phyloP scores from a whole-genome alignment of 805 yeast genomes.

The Suhomyces sp. region DNA sequence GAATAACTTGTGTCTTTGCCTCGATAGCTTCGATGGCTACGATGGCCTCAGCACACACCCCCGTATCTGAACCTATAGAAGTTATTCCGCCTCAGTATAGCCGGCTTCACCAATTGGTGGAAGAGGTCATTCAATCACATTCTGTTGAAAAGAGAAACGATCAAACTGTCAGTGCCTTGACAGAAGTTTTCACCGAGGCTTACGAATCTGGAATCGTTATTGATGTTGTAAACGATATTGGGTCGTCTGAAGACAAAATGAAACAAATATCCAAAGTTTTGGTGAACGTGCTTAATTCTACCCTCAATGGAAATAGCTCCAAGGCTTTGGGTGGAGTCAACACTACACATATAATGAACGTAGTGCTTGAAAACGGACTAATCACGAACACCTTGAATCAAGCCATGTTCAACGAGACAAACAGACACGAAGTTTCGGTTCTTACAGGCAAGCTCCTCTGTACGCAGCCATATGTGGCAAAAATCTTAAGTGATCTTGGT shows the following conservation, averaged over 20 bases:
- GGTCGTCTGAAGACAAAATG: constrained; percentile 27
- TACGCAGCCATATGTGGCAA: constrained; percentile 27
- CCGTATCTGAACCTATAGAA: constrained; percentile 1
- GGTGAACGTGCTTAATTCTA: background rate
- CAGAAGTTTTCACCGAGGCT: constrained; percentile 10
- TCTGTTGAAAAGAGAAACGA: background rate
- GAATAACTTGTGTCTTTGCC: background rate
- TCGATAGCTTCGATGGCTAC: background rate
- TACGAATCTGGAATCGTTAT: constrained; percentile 24
- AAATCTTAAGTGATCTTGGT: constrained; percentile 31
- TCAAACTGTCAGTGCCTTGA: background rate
- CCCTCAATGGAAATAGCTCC: background rate
- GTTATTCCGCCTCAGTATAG: constrained; percentile 3
- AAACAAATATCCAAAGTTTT: constrained; percentile 24
- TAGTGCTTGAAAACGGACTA: constrained; percentile 25
- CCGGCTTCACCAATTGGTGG: background rate
- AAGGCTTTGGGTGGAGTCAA: constrained; percentile 13
- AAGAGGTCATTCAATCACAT: background rate
- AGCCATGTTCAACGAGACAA: constrained; percentile 28
- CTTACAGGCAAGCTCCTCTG: constrained; percentile 25
- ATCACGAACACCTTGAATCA: constrained; percentile 21
- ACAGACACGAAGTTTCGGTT: constrained; percentile 23
- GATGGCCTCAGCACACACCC: background rate
- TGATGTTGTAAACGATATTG: constrained; percentile 27
- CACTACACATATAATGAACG: constrained; percentile 17